Evolutionary conservation across 129 eudicot species (phyloP), one percentile per base, ranked within the genome.

Genomic region (Apium graveolens): DNA sequence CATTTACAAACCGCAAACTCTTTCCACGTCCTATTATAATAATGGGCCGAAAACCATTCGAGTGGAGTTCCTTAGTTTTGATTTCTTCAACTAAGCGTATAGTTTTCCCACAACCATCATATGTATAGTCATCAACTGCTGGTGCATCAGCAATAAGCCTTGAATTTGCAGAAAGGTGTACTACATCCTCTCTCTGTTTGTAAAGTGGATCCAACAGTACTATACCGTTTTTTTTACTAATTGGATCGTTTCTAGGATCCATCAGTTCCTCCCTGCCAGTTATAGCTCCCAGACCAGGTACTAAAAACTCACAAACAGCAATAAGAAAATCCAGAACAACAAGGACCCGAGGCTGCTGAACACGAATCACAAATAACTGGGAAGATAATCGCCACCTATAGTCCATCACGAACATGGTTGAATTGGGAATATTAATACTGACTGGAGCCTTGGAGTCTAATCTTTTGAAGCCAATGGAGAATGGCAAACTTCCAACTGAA

Each of bases 321-420:
- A 95, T 92, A 84, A 95, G 97, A 78, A 95, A 95, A 83, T 95
- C 98, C 34, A 94, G 97, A 70, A 95, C 98, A 81, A 91, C 98
- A 78, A 95, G 94, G 84, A 95, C 89, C 38, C 96, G 96, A 74
- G 98, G 97, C 79, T 88, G 92, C 86, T 95, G 98, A 73, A 88
- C 78, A 42, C 98, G 90, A 74, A 95, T 84, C 27, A 95, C 97
- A 80, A 91, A 87, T n/a, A 93, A 87, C 78, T 90, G 97, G 16
- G 97, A 95, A 49, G 96, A 70, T 62, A 79, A 81, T 34, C 98
- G 87, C 96, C 92, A 88, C 85, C 98, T 84, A 44, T 86, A 91
- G 76, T 95, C 98, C 94, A 95, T 84, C 78, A 95, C 79, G 44
- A 95, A 81, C 97, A 95, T 95, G 72, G 98, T 95, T 77, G 97